phyloP scores from a whole-genome alignment of 2,329 filamentous ascomycete genomes.

The Ambrosiella cleistominuta region DNA sequence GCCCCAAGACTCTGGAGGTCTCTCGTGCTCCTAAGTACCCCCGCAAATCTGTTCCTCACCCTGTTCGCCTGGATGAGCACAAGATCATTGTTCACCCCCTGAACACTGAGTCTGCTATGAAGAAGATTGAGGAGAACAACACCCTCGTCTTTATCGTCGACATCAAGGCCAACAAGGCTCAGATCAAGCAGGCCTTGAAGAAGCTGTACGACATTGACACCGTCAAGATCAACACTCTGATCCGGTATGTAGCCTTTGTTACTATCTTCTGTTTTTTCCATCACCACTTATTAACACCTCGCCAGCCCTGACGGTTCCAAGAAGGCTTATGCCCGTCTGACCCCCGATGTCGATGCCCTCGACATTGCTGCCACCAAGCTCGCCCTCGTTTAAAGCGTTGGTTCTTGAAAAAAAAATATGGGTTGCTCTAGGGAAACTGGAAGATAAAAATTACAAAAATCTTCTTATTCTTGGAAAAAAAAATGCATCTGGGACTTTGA shows the following conservation, averaged over 20 bases:
- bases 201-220: constrained; percentile 98
- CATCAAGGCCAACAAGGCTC: constrained; percentile 96
- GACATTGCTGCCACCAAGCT: constrained; percentile 99
- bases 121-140: constrained; percentile 99
- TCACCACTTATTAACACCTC: constrained; percentile 13
- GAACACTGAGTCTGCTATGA: constrained; percentile 99
- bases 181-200: constrained; percentile 97
- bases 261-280: background rate
- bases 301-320: constrained; percentile 81
- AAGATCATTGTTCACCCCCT: constrained; percentile 96
- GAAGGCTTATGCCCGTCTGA: constrained; percentile 96
- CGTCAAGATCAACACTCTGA: constrained; percentile 98
- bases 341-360: constrained; percentile 89
- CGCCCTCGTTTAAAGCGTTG: constrained; percentile 64
- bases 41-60: constrained; percentile 81
- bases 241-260: constrained; percentile 49
- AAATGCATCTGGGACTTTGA: constrained; percentile 1
- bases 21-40: constrained; percentile 89
- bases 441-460: constrained; percentile 11
- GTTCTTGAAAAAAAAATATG: constrained; percentile 8
- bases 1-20: constrained; percentile 87
- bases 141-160: constrained; percentile 96
- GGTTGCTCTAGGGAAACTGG: constrained; percentile 9
- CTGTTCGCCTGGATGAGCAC: constrained; percentile 86
- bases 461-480: constrained; percentile 13